Evolutionary conservation across 2,329 filamentous ascomycete genomes (phyloP).

Genomic region (Fusarium mangiferae): DNA sequence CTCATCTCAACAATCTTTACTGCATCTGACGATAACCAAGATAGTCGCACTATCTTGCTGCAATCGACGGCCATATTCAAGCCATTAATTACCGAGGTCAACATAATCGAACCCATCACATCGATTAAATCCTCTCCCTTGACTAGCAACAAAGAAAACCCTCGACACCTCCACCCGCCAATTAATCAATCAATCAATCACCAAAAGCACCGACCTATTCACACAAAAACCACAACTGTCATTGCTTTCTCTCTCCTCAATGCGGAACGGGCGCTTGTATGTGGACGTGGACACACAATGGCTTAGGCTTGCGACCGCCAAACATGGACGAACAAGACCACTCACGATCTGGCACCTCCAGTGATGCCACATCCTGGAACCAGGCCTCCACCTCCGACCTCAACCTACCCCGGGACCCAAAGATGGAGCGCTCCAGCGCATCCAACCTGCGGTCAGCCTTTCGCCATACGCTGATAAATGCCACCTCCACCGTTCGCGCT

Average conservation of each 20-base stretch:
- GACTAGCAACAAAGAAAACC: conserved; percentile 14
- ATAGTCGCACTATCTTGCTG: neutral
- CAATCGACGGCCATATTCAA: neutral
- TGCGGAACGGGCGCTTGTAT: conserved; percentile 48
- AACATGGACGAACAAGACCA: conserved; percentile 58
- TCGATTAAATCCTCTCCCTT: conserved; percentile 1
- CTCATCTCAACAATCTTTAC: conserved; percentile 22
- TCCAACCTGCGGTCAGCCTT: conserved; percentile 50
- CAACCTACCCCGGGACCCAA: conserved; percentile 44
- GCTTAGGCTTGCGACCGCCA: conserved; percentile 57
- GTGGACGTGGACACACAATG: conserved; percentile 55
- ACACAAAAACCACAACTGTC: conserved; percentile 5
- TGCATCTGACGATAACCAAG: conserved; percentile 9
- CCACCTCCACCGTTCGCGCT: conserved; percentile 65
- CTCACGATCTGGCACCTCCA: conserved; percentile 49
- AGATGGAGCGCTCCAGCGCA: conserved; percentile 50
- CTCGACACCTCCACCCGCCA: conserved; percentile 9
- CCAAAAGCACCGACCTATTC: conserved; percentile 7
- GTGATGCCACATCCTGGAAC: conserved; percentile 49
- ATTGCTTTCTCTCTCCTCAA: conserved; percentile 40
- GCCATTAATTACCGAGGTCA: neutral
- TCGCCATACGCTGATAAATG: conserved; percentile 43
- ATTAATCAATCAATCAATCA: neutral
- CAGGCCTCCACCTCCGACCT: conserved; percentile 46
- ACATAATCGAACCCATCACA: neutral